Evolutionary conservation across 192 early-diverging fungal genomes (phyloP).

Genomic region (Lunasporangiospora selenospora): DNA sequence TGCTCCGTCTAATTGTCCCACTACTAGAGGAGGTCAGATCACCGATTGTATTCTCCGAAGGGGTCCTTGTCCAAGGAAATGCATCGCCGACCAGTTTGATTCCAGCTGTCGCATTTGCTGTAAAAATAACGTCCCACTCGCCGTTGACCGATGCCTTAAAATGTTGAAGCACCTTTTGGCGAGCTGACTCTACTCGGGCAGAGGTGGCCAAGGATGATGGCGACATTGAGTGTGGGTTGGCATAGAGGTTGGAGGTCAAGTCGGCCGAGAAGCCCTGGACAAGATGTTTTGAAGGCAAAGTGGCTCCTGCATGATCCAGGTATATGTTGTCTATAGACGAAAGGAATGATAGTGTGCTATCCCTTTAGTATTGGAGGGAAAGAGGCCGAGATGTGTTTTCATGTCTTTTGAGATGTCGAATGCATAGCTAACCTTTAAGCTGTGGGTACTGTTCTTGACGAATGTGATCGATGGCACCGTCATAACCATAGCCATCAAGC

Average conservation of each 20-base stretch:
- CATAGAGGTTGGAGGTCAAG: constrained; percentile 57
- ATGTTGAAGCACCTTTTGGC: constrained; percentile 61
- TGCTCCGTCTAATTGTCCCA: constrained; percentile 7
- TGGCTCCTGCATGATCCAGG: constrained; percentile 72
- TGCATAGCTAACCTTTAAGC: constrained; percentile 46
- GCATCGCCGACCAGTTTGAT: constrained; percentile 77
- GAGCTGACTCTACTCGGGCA: constrained; percentile 55
- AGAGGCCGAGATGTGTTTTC: neutral
- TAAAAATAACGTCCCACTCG: constrained; percentile 78
- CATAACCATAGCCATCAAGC: constrained; percentile 54
- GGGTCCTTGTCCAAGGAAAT: constrained; percentile 59
- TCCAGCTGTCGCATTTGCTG: constrained; percentile 78
- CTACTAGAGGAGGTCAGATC: no score
- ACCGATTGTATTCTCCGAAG: neutral
- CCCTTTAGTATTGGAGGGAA: neutral
- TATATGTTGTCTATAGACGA: constrained; percentile 50
- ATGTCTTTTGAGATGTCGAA: neutral
- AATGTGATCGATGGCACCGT: constrained; percentile 52
- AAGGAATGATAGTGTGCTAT: neutral
- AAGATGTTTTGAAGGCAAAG: constrained; percentile 54
- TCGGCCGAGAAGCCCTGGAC: constrained; percentile 50
- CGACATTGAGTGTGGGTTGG: constrained; percentile 73
- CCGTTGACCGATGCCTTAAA: constrained; percentile 61
- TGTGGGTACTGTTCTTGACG: constrained; percentile 63
- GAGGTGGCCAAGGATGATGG: constrained; percentile 59